Evolutionary conservation across 768 basidiomycete species (phyloP).

Genomic region (Vararia minispora): DNA sequence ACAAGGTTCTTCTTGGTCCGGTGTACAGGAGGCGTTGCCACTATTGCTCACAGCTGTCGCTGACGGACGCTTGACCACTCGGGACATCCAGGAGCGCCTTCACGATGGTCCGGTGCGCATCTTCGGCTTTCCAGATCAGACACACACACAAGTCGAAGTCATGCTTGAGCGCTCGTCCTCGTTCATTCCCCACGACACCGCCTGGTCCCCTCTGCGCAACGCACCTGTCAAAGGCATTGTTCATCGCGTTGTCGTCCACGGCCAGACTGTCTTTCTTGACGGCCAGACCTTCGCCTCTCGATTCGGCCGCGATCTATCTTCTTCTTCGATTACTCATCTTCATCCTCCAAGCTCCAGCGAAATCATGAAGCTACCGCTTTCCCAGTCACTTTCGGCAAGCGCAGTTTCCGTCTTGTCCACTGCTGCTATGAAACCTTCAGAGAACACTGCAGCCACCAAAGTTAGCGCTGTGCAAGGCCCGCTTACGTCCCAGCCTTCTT

Average conservation of each 20-base stretch:
- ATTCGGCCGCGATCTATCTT: conserved; percentile 65
- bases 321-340: conserved; percentile 38
- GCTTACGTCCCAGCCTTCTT: conserved; percentile 23
- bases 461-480: conserved; percentile 21
- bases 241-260: conserved; percentile 86
- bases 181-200: conserved; percentile 36
- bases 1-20: conserved; percentile 56
- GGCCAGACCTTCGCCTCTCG: conserved; percentile 53
- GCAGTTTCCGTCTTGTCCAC: conserved; percentile 3
- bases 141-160: conserved; percentile 85
- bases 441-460: neutral
- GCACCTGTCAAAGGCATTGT: conserved; percentile 58
- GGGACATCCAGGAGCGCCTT: conserved; percentile 71
- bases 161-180: conserved; percentile 66
- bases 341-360: conserved; percentile 21
- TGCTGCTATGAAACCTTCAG: conserved; percentile 2
- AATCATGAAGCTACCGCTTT: no score
- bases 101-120: conserved; percentile 91
- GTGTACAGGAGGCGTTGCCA: conserved; percentile 80
- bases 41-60: conserved; percentile 79
- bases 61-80: conserved; percentile 67
- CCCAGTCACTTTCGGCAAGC: conserved; percentile 4
- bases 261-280: conserved; percentile 83
- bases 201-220: conserved; percentile 80
- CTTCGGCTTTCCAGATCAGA: conserved; percentile 81